Evolutionary conservation across 345 rosid genomes (phyloP).

Genomic region (Nasturtium officinale): DNA sequence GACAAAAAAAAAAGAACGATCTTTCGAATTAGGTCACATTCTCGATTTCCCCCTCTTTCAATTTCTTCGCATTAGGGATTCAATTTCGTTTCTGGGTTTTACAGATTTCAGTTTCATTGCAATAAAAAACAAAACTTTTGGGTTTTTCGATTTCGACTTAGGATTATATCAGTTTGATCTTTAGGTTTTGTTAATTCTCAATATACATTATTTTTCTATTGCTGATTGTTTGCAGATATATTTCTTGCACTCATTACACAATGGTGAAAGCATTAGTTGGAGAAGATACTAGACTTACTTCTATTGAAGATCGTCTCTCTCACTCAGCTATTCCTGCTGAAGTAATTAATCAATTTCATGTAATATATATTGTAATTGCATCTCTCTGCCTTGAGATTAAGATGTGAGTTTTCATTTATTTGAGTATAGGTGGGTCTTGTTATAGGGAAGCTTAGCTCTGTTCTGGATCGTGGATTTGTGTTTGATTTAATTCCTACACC

Average conservation of each 20-base stretch:
- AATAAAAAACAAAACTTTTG: neutral
- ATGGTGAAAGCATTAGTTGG: conserved; percentile 92
- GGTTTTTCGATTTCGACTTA: neutral
- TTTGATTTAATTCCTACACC: conserved; percentile 87
- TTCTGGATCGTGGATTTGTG: conserved; percentile 77
- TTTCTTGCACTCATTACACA: neutral
- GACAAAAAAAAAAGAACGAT: conserved; percentile 4
- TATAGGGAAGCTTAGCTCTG: conserved; percentile 83
- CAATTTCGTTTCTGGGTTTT: conserved; percentile 29
- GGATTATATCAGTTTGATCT: neutral
- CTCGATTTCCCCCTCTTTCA: neutral
- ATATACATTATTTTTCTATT: neutral
- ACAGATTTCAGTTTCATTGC: neutral
- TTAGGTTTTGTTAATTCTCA: conserved; percentile 1
- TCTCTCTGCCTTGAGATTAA: neutral
- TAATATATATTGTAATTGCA: neutral
- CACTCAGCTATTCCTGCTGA: conserved; percentile 67
- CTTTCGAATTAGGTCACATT: conserved; percentile 9
- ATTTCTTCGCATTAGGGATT: neutral
- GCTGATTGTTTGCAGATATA: conserved; percentile 18
- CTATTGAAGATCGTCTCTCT: conserved; percentile 77
- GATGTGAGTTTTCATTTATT: neutral
- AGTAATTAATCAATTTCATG: conserved; percentile 41
- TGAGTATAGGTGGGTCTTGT: conserved; percentile 74
- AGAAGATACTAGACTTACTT: conserved; percentile 72